Percentiles rank a stretch among this genome's conserved stretches.
phyloP scores from a whole-genome alignment of 2,329 filamentous ascomycete species.

The Akanthomyces muscarius region DNA sequence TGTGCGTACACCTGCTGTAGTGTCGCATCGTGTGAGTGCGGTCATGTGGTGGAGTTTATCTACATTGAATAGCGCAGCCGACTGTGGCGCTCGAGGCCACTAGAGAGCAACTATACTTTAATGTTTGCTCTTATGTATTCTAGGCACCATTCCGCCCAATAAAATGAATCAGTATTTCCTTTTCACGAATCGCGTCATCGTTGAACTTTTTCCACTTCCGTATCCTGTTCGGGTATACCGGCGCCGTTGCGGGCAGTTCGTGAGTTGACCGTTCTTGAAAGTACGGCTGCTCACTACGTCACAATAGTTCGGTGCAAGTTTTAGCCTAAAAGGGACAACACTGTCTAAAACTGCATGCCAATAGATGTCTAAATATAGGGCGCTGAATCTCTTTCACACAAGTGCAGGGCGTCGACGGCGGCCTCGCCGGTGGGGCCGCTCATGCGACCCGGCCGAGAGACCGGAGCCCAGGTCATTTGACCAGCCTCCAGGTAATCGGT shows the following conservation, averaged over 20 bases:
- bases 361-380: background rate
- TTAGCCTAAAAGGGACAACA: background rate
- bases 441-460: constrained; percentile 13
- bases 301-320: background rate
- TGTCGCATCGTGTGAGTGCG: background rate
- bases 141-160: background rate
- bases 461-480: constrained; percentile 10
- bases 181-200: background rate
- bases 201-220: background rate
- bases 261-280: too few relatives aligned
- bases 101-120: background rate
- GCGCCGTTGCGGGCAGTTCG: too few relatives aligned
- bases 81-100: background rate
- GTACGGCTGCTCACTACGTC: background rate
- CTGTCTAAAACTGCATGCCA: background rate
- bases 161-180: background rate
- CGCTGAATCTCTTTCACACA: background rate
- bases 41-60: constrained; percentile 11
- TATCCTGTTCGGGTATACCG: background rate
- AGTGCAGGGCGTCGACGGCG: background rate
- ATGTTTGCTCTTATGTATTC: background rate
- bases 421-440: constrained; percentile 12
- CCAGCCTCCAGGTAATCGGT: background rate
- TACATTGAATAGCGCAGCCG: background rate
- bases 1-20: background rate